These are phyloP conservation scores for Funneliformis caledonium DNA, from an alignment of 371 early-diverging fungal genomes.

Conservation along the genomic window DNA sequence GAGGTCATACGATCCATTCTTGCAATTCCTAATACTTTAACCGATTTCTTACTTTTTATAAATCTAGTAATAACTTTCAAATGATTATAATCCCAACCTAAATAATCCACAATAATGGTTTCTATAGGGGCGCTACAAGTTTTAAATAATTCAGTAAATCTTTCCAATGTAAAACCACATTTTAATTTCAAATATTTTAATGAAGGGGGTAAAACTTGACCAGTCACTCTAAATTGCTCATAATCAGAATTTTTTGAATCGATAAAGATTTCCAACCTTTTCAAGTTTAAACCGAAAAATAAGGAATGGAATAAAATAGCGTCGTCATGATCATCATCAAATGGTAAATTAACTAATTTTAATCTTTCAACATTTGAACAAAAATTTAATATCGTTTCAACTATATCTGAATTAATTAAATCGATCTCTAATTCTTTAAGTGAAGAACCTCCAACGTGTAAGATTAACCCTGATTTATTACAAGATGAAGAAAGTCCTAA, in stretches of 20 bases:
- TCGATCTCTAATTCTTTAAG: not conserved
- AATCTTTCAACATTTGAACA: constrained; percentile 5
- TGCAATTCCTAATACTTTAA: constrained; percentile 8
- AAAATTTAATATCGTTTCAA: not conserved
- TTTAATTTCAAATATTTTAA: constrained; percentile 20
- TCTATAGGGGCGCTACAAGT: not conserved
- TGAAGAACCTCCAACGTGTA: too few species aligned
- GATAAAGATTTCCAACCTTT: not conserved
- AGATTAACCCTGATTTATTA: too few species aligned
- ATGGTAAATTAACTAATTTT: not conserved
- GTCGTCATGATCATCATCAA: not conserved
- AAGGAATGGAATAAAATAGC: not conserved
- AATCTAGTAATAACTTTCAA: constrained; percentile 11
- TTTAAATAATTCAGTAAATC: constrained; percentile 7
- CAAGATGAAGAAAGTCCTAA: too few species aligned
- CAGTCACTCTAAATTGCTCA: not conserved
- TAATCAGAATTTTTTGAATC: not conserved
- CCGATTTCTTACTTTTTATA: not conserved
- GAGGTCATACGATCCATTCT: not conserved
- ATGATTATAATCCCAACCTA: not conserved
- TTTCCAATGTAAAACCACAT: not conserved
- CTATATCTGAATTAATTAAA: not conserved
- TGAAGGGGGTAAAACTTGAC: constrained; percentile 7
- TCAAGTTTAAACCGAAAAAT: not conserved
- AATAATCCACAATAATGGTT: not conserved